A percentile compares a stretch with the other conserved stretches of the same genome.
Conservation (phyloP, 306 rosid species). For the Quercus gilva region DNA sequence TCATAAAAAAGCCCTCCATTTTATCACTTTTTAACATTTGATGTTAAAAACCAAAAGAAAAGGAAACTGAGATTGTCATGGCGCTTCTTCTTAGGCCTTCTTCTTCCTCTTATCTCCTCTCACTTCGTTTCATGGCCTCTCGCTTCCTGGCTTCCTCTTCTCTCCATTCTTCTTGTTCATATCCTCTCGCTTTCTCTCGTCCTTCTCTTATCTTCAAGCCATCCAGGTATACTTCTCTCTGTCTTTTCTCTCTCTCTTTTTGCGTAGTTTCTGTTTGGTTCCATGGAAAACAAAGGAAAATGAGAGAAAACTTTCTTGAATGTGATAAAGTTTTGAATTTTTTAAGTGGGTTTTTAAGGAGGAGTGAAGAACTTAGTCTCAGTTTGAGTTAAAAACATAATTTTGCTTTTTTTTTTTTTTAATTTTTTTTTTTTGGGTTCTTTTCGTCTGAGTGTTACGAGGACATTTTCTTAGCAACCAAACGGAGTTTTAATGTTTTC, state of each 20-base stretch:
- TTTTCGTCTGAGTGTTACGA: not conserved
- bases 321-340: not conserved
- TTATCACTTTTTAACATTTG: not conserved
- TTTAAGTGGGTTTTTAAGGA: not conserved
- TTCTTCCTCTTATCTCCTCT: constrained; percentile 21
- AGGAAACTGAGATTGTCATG: constrained; percentile 25
- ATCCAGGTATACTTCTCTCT: constrained; percentile 32
- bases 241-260: not conserved
- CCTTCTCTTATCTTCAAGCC: constrained; percentile 13
- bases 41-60: not conserved
- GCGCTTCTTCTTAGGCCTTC: constrained; percentile 47
- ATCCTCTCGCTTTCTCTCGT: constrained; percentile 28
- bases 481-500: not conserved
- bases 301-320: not conserved
- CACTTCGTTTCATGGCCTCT: constrained; percentile 53
- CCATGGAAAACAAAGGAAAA: not conserved
- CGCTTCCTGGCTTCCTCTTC: constrained; percentile 35
- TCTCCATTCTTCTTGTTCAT: constrained; percentile 16
- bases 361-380: no score
- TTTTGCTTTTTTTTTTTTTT: no score
- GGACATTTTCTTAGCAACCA: not conserved
- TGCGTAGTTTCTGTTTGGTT: not conserved
- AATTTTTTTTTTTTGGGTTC: not conserved
- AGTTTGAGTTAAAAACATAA: no score
- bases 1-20: no score